These are phyloP conservation scores for Corylus avellana DNA, from an alignment of 306 rosid genomes.

Conservation along the genomic window DNA sequence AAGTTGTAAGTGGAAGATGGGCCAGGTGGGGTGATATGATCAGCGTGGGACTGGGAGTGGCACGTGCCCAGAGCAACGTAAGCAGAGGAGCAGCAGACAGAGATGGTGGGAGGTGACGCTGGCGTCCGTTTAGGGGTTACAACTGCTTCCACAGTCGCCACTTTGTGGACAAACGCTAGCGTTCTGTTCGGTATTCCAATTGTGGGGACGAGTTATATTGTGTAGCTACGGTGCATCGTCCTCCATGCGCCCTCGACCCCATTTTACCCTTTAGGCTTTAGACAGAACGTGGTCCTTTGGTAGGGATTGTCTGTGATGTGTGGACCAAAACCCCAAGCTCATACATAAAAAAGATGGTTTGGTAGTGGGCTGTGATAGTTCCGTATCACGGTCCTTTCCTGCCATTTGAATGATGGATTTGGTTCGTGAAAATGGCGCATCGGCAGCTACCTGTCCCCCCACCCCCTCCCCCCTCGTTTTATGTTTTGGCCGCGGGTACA, in stretches of 20 bases:
- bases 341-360: neutral
- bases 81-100: conserved; percentile 1
- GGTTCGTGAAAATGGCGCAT: neutral
- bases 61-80: conserved; percentile 20
- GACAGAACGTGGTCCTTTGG: neutral
- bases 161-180: neutral
- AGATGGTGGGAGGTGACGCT: conserved; percentile 17
- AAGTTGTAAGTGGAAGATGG: neutral
- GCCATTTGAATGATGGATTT: neutral
- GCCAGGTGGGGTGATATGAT: neutral
- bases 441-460: neutral
- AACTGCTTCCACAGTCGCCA: conserved; percentile 30
- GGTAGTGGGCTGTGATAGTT: neutral
- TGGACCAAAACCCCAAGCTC: neutral
- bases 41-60: neutral
- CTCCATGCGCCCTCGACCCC: neutral
- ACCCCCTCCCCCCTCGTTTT: neutral
- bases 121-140: conserved; percentile 22
- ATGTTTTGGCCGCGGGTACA: no score
- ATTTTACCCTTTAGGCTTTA: no score
- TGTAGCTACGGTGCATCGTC: neutral
- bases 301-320: neutral
- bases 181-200: neutral
- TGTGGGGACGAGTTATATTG: neutral
- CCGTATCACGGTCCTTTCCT: conserved; percentile 7